Conservation (phyloP, 2,329 filamentous ascomycete genomes). For the Tolypocladium pustulatum region DNA sequence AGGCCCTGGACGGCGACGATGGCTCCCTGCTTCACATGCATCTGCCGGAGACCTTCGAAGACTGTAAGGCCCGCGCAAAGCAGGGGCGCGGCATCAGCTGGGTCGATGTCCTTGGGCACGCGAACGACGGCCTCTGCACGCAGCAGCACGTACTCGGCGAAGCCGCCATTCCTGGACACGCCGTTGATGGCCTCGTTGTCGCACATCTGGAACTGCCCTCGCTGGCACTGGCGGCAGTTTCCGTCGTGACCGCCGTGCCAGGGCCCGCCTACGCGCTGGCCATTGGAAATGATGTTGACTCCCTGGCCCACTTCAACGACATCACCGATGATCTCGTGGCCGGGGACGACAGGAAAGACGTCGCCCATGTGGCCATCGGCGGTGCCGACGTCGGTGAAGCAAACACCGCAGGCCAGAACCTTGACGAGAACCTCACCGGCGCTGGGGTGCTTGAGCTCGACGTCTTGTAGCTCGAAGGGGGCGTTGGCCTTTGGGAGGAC, state of each 20-base stretch:
- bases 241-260: slow-evolving; percentile 44
- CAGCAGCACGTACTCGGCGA: slow-evolving; percentile 51
- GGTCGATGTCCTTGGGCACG: slow-evolving; percentile 41
- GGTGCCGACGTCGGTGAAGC: slow-evolving; percentile 48
- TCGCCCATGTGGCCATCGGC: slow-evolving; percentile 40
- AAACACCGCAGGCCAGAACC: slow-evolving; percentile 62
- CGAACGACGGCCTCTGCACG: slow-evolving; percentile 49
- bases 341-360: slow-evolving; percentile 50
- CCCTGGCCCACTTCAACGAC: slow-evolving; percentile 47
- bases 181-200: slow-evolving; percentile 54
- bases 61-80: slow-evolving; percentile 57
- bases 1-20: slow-evolving; percentile 55
- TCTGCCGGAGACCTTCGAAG: slow-evolving; percentile 48
- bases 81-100: slow-evolving; percentile 45
- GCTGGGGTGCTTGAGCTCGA: slow-evolving; percentile 45
- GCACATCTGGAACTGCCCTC: slow-evolving; percentile 60
- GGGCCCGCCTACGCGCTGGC: slow-evolving; percentile 50
- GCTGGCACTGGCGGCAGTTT: slow-evolving; percentile 51
- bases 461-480: slow-evolving; percentile 47
- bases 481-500: slow-evolving; percentile 42
- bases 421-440: slow-evolving; percentile 57
- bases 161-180: slow-evolving; percentile 56
- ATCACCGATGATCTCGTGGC: slow-evolving; percentile 60
- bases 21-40: slow-evolving; percentile 39
- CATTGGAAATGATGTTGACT: slow-evolving; percentile 46